These are phyloP conservation scores for Lipomyces sp. DNA, from an alignment of 805 yeast species.

Conservation along the genomic window DNA sequence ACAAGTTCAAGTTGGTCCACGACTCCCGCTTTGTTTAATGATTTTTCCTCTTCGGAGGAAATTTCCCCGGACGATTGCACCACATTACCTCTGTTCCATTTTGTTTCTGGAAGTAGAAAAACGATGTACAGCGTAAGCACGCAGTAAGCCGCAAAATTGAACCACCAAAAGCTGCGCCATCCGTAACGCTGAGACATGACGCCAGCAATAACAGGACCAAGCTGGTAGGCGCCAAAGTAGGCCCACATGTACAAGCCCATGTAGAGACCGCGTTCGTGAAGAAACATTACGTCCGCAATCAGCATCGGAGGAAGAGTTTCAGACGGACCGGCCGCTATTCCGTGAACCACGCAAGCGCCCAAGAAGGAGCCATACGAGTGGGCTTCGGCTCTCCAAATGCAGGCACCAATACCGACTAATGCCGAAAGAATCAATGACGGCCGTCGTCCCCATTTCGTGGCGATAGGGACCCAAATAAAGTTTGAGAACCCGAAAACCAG, in stretches of 20 bases:
- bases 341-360: constrained; percentile 5
- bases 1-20: background rate
- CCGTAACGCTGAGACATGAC: no score
- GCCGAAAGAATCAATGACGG: constrained; percentile 2
- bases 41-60: background rate
- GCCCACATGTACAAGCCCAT: constrained; percentile 1
- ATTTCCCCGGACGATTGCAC: background rate
- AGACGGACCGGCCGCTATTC: constrained; percentile 5
- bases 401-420: constrained; percentile 3
- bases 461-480: constrained; percentile 7
- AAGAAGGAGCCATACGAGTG: background rate
- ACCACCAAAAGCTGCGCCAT: no score
- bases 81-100: background rate
- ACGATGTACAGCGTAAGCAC: background rate
- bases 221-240: no score
- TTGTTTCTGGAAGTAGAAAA: background rate
- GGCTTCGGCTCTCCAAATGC: constrained; percentile 5
- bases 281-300: constrained; percentile 6
- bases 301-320: constrained; percentile 4
- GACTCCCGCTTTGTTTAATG: no score
- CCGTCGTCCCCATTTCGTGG: constrained; percentile 1
- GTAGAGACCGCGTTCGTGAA: constrained; percentile 6
- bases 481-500: constrained; percentile 5
- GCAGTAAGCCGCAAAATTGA: background rate
- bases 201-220: no score